Evolutionary conservation across 1,284 basidiomycete species (phyloP), one percentile per base, ranked within the genome.

Genomic region (Apiotrichum siamense): DNA sequence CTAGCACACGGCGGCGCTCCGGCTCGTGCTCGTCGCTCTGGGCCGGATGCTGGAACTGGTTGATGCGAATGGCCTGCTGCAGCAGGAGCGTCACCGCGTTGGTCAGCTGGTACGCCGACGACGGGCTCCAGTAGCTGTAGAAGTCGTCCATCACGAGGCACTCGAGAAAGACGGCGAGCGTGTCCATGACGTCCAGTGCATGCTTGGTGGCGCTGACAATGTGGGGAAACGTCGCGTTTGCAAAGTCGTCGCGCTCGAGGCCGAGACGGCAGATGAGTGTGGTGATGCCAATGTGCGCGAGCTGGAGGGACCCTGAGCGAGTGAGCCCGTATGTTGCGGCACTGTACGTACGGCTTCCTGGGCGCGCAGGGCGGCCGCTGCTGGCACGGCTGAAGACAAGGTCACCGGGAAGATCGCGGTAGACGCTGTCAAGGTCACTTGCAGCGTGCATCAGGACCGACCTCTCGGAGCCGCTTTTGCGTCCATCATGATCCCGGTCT

Each of bases 201-300:
- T 44, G 40, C 38, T 38, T 21, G 21, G 39, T 50, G 15, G 44
- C 45, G 20, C 40, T 41, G 24, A 47, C 20, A 9, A 55, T 29
- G 23, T 52, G 48, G 12, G 40, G 18, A 3, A 45, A 38, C 2
- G 47, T 42, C 7, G 36, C n/a, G n/a, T n/a, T n/a, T n/a, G n/a
- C 18, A 39, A 55, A 52, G 37, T 58, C 52, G n/a, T 55, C 57
- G 23, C 50, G 50, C 26, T 55, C 57, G 1, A 55, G 50, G 2
- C 57, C 57, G 4, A 58, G 42, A 5, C 57, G 57, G 41, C 52
- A 53, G 44, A 55, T 55, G 13, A 58, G 38, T 1, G 52, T 37
- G 9, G 49, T 46, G n/a, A 57, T 23, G 12, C 56, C 56, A 11
- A 49, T 26, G 29, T 57, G 56, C 1, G 49, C 39, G 9, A 57